phyloP scores from a whole-genome alignment of 768 basidiomycete genomes.

The Termitomyces sp. region DNA sequence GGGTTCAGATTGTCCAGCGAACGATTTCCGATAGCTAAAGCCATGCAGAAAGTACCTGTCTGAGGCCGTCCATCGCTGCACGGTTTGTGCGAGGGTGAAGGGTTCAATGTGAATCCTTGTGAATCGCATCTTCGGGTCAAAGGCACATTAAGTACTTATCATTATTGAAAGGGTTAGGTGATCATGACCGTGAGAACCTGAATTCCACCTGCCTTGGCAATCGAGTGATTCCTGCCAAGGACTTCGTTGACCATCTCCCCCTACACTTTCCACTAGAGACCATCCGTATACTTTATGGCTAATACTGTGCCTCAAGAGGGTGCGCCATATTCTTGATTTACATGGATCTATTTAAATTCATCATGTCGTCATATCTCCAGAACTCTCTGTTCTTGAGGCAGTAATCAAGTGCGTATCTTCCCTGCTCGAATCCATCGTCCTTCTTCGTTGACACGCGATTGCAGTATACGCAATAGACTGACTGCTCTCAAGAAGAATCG shows the following conservation, averaged over 20 bases:
- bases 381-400: conserved; percentile 91
- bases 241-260: background rate
- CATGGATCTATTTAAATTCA: conserved; percentile 5
- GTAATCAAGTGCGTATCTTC: conserved; percentile 73
- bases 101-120: background rate
- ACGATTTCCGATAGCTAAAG: background rate
- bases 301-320: conserved; percentile 80
- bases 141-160: background rate
- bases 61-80: conserved; percentile 10
- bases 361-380: conserved; percentile 37
- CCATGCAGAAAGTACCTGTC: conserved; percentile 7
- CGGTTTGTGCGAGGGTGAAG: conserved; percentile 1
- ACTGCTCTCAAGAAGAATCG: conserved; percentile 93
- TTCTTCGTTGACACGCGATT: conserved; percentile 13
- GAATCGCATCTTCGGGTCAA: background rate
- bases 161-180: conserved; percentile 5
- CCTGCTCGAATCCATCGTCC: conserved; percentile 13
- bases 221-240: background rate
- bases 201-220: too few relatives aligned
- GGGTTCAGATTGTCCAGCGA: background rate
- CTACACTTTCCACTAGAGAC: background rate
- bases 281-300: conserved; percentile 42
- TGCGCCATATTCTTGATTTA: conserved; percentile 27
- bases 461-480: conserved; percentile 90
- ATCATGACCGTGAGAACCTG: conserved; percentile 21